phyloP scores from a whole-genome alignment of 345 rosid species.

The Dovyalis caffra region DNA sequence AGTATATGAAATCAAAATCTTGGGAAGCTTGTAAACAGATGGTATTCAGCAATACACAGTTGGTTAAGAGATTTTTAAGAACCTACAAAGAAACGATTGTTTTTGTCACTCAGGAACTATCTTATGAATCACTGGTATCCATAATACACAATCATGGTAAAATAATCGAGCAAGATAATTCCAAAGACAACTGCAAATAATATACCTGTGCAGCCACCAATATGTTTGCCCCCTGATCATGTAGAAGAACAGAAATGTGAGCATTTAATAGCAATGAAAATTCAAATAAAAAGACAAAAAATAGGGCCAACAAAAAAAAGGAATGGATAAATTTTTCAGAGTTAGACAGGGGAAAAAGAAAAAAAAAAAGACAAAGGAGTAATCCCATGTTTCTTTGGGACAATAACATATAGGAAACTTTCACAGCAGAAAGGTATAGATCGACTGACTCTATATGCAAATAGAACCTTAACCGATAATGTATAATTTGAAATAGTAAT shows the following conservation, averaged over 20 bases:
- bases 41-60: neutral
- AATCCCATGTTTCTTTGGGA: neutral
- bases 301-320: neutral
- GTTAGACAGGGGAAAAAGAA: neutral
- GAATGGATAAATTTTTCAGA: neutral
- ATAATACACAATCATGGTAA: neutral
- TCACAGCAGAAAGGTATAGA: neutral
- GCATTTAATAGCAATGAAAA: slow-evolving; percentile 1
- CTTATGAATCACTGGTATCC: neutral
- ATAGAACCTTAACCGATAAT: neutral
- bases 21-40: neutral
- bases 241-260: slow-evolving; percentile 8
- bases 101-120: neutral
- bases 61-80: neutral
- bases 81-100: neutral
- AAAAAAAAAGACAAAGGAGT: neutral
- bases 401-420: neutral
- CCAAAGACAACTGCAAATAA: neutral
- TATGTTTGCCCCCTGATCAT: slow-evolving; percentile 84
- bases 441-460: neutral
- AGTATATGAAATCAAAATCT: neutral
- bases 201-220: slow-evolving; percentile 95
- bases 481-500: too few species aligned
- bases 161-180: neutral
- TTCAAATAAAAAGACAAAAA: neutral